phyloP scores from a whole-genome alignment of 257 asterid genomes.

The Ilex aquifolium region DNA sequence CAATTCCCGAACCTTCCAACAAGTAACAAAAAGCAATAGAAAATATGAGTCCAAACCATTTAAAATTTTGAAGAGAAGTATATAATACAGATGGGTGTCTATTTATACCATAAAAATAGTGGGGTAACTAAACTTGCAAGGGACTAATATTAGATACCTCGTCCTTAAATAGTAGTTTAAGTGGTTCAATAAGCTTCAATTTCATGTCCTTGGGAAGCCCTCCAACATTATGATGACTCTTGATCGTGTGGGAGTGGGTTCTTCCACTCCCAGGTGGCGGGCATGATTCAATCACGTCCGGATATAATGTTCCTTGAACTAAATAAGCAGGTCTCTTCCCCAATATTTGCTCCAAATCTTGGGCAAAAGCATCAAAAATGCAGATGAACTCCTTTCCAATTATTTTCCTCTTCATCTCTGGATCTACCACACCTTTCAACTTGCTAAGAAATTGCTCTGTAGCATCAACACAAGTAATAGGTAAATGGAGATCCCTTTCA shows the following conservation, averaged over 20 bases:
- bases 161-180: conserved; percentile 91
- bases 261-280: conserved; percentile 99
- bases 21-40: conserved; percentile 4
- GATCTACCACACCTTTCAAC: conserved; percentile 90
- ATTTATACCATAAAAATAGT: conserved; percentile 1
- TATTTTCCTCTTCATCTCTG: conserved; percentile 90
- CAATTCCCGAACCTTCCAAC: conserved; percentile 69
- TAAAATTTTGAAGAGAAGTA: background rate
- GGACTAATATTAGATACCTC: conserved; percentile 43
- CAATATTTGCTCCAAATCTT: conserved; percentile 58
- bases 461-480: conserved; percentile 88
- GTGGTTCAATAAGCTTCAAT: conserved; percentile 91
- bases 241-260: conserved; percentile 96
- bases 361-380: conserved; percentile 75
- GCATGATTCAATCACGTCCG: conserved; percentile 96
- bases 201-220: conserved; percentile 99
- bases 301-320: conserved; percentile 97
- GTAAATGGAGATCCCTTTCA: conserved; percentile 82
- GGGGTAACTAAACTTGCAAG: background rate
- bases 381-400: conserved; percentile 84
- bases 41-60: background rate
- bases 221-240: conserved; percentile 95
- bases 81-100: background rate
- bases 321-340: conserved; percentile 68
- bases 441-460: conserved; percentile 77